Conservation (phyloP, 2,329 filamentous ascomycete species). For the Didymella lethalis region DNA sequence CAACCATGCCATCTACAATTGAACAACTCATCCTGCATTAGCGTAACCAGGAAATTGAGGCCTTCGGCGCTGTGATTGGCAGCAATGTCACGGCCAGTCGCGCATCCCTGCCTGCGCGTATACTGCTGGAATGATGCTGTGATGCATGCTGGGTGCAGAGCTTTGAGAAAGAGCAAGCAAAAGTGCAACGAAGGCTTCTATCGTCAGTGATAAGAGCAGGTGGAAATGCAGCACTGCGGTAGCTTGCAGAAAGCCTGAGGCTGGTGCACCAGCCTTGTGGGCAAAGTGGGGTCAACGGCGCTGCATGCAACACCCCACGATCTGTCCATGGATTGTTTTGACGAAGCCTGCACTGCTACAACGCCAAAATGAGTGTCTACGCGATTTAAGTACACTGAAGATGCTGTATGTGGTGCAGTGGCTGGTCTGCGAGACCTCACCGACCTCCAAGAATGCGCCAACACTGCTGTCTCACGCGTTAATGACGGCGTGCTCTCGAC, state of each 20-base stretch:
- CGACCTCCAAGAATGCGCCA: neutral
- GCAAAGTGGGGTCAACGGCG: slow-evolving; percentile 15
- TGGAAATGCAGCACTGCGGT: slow-evolving; percentile 1
- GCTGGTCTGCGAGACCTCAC: neutral
- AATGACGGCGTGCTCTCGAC: neutral
- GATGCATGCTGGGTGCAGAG: neutral
- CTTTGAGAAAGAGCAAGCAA: neutral
- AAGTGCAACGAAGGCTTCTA: neutral
- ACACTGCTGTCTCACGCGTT: slow-evolving; percentile 2
- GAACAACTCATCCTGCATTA: slow-evolving; percentile 53
- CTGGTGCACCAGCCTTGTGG: slow-evolving; percentile 22
- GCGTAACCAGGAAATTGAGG: slow-evolving; percentile 41
- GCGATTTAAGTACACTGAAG: neutral
- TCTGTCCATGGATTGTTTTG: slow-evolving; percentile 2
- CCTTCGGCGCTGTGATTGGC: slow-evolving; percentile 35
- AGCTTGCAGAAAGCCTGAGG: slow-evolving; percentile 1
- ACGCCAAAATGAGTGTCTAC: neutral
- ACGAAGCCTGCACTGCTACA: neutral
- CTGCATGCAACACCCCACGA: slow-evolving; percentile 8
- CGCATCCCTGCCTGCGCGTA: slow-evolving; percentile 21
- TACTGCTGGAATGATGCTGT: slow-evolving; percentile 17
- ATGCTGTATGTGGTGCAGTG: neutral
- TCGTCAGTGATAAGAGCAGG: neutral
- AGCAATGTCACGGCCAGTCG: slow-evolving; percentile 5
- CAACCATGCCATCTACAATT: slow-evolving; percentile 42